Percentiles rank a stretch among this genome's conserved stretches.
Evolutionary conservation across 495 filamentous ascomycete species (phyloP).

Genomic region (Aspergillus baeticus): DNA sequence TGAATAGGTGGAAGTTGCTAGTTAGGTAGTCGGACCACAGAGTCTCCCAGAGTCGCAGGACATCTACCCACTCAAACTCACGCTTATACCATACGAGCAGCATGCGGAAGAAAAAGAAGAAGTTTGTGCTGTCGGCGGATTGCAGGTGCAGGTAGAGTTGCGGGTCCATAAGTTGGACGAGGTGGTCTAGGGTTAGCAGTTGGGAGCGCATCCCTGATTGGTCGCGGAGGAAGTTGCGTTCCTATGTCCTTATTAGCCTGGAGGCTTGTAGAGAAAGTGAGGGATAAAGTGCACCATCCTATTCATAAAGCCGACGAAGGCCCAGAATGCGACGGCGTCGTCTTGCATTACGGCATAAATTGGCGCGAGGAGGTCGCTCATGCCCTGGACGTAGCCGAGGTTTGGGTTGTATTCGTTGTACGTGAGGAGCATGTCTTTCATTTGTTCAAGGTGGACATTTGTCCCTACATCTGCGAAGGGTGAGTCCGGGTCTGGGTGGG

Average conservation of each 20-base stretch:
- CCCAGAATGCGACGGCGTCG: constrained; percentile 96
- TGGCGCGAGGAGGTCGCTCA: constrained; percentile 94
- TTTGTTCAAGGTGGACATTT: constrained; percentile 95
- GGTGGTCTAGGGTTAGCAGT: constrained; percentile 84
- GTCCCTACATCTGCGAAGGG: constrained; percentile 89
- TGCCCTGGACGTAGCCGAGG: constrained; percentile 95
- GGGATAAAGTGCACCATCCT: constrained; percentile 63
- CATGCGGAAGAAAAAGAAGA: constrained; percentile 99
- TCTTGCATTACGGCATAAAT: constrained; percentile 98
- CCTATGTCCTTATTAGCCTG: constrained; percentile 40
- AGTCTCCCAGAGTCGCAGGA: constrained; percentile 86
- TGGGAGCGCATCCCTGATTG: constrained; percentile 94
- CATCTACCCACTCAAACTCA: constrained; percentile 86
- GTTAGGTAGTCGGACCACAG: constrained; percentile 92
- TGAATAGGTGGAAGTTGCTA: constrained; percentile 89
- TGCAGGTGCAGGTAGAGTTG: constrained; percentile 89
- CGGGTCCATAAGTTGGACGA: constrained; percentile 95
- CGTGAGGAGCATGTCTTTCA: constrained; percentile 98
- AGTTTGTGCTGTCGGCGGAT: constrained; percentile 90
- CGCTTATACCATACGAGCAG: constrained; percentile 98
- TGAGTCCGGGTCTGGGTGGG: constrained; percentile 96
- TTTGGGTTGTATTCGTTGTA: constrained; percentile 97
- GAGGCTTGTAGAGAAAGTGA: neutral
- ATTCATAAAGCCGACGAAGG: constrained; percentile 93
- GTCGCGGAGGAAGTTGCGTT: constrained; percentile 94